Conservation (phyloP, 192 early-diverging fungal genomes). For the Coemansia sp. region DNA sequence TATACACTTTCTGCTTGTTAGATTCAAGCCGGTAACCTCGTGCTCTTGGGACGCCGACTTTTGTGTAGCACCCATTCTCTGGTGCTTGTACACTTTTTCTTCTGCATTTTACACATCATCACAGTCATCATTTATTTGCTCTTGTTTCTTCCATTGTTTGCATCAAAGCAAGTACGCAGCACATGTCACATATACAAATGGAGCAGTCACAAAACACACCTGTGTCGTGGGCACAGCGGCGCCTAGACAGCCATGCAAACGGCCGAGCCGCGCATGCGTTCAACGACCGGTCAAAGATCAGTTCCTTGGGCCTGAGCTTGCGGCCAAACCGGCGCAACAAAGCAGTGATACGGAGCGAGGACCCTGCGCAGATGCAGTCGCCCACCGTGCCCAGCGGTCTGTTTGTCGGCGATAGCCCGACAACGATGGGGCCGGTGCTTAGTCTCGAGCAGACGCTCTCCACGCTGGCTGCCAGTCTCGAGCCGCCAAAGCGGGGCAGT, state of each 20-base stretch:
- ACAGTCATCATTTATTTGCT: background rate
- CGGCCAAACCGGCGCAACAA: constrained; percentile 10
- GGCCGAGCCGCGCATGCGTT: constrained; percentile 4
- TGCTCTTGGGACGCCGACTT: background rate
- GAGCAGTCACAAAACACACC: constrained; percentile 20
- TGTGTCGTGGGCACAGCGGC: constrained; percentile 20
- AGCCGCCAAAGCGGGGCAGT: constrained; percentile 10
- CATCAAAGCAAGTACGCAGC: background rate
- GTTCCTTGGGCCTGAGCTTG: constrained; percentile 16
- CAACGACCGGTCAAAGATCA: constrained; percentile 11
- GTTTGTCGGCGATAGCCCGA: constrained; percentile 16
- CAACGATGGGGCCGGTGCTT: background rate
- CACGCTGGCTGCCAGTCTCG: background rate
- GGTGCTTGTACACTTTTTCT: background rate
- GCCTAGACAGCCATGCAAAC: constrained; percentile 7
- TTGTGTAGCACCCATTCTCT: background rate
- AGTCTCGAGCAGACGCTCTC: constrained; percentile 13
- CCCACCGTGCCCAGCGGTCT: constrained; percentile 37
- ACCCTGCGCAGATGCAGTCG: constrained; percentile 25
- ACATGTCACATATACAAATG: constrained; percentile 36
- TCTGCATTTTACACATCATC: background rate
- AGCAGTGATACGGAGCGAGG: constrained; percentile 7
- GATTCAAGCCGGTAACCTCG: background rate
- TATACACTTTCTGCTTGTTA: background rate
- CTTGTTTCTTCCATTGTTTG: background rate